A percentile compares a stretch with the other conserved stretches of the same genome.
Evolutionary conservation across 2,329 filamentous ascomycete species (phyloP).

Genomic region (Colletotrichum sp.): DNA sequence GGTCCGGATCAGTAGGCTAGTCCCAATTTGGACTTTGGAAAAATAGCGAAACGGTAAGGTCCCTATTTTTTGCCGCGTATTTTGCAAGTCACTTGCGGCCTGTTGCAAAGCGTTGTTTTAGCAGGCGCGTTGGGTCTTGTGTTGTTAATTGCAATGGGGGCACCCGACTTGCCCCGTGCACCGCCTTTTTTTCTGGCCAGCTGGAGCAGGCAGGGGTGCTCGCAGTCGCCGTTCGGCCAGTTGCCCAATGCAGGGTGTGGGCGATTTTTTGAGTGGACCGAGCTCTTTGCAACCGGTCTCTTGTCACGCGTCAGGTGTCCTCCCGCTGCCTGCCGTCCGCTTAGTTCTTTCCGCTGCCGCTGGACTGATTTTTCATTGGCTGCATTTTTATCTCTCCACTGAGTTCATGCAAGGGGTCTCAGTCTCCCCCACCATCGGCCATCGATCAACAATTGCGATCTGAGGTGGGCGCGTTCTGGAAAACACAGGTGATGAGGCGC

Average conservation of each 20-base stretch:
- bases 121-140: constrained; percentile 5
- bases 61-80: constrained; percentile 20
- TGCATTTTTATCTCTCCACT: neutral
- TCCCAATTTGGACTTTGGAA: constrained; percentile 23
- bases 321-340: neutral
- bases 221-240: neutral
- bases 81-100: constrained; percentile 10
- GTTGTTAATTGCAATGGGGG: neutral
- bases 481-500: neutral
- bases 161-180: neutral
- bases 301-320: constrained; percentile 5
- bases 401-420: constrained; percentile 9
- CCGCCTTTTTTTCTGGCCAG: neutral
- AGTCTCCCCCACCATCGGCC: neutral
- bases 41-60: constrained; percentile 21
- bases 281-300: neutral
- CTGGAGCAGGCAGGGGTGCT: neutral
- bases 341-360: neutral
- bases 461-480: neutral
- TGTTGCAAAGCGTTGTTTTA: neutral
- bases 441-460: neutral
- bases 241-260: neutral
- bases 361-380: constrained; percentile 19
- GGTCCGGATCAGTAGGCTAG: constrained; percentile 24
- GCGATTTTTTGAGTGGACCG: constrained; percentile 4